Conservation (phyloP, 441 rosid genomes). For the Adansonia grandidieri region DNA sequence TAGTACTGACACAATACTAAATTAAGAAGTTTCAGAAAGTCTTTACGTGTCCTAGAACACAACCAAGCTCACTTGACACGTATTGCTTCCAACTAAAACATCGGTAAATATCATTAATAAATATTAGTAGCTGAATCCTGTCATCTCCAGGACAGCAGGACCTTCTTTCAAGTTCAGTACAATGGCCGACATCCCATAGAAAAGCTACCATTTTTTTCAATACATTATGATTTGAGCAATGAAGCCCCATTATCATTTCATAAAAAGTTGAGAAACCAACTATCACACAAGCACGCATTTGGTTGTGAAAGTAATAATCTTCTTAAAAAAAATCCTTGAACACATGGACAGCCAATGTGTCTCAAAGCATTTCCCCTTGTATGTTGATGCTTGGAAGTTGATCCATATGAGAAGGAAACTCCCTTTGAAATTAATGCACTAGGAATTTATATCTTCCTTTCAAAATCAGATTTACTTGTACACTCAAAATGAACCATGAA, state of each 20-base stretch:
- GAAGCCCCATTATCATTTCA: slow-evolving; percentile 3
- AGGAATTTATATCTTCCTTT: slow-evolving; percentile 10
- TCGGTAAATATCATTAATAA: not conserved
- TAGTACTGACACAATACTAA: not conserved
- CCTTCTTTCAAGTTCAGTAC: slow-evolving; percentile 18
- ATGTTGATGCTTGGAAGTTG: not conserved
- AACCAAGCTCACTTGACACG: not conserved
- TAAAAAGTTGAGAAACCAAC: not conserved
- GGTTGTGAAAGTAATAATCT: not conserved
- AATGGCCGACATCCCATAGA: not conserved
- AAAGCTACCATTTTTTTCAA: not conserved
- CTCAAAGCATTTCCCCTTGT: not conserved
- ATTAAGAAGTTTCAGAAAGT: not conserved
- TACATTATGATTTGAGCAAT: not conserved
- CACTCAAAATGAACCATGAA: not conserved
- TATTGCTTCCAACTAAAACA: not conserved
- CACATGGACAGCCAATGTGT: slow-evolving; percentile 12
- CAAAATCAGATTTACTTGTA: not conserved
- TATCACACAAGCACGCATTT: slow-evolving; percentile 11
- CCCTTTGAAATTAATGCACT: not conserved
- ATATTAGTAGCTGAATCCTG: slow-evolving; percentile 2
- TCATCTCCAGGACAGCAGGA: slow-evolving; percentile 1
- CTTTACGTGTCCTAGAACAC: not conserved
- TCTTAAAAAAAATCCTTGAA: slow-evolving; percentile 1
- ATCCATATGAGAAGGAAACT: not conserved